These are phyloP conservation scores for Desmodesmus armatus DNA, from an alignment of 139 green algal genomes.

Conservation along the genomic window DNA sequence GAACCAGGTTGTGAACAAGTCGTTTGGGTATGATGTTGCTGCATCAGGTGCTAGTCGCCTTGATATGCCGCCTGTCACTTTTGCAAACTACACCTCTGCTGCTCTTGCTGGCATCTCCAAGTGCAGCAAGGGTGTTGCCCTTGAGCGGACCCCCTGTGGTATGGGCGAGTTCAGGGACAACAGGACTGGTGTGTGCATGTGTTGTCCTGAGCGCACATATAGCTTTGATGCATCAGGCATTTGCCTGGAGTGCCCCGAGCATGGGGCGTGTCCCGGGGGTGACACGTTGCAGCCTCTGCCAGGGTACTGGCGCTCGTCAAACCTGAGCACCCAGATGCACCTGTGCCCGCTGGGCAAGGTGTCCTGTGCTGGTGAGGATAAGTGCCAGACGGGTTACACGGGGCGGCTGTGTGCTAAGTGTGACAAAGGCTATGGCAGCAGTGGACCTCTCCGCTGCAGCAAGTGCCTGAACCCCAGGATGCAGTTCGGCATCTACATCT, in stretches of 20 bases:
- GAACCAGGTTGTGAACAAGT: too few species aligned
- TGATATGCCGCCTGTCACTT: too few species aligned
- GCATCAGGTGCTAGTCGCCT: too few species aligned
- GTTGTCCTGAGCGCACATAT: too few species aligned
- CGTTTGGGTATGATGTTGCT: too few species aligned
- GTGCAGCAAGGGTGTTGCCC: too few species aligned
- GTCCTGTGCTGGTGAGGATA: neutral
- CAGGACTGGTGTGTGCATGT: too few species aligned
- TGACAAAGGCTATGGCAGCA: neutral
- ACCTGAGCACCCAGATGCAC: neutral
- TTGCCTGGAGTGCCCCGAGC: neutral
- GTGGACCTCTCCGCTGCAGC: neutral
- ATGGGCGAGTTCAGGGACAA: too few species aligned
- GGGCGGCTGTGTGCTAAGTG: neutral
- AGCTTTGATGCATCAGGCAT: too few species aligned
- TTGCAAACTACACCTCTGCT: too few species aligned
- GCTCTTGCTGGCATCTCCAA: too few species aligned
- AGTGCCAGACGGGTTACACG: neutral
- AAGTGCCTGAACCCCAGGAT: neutral
- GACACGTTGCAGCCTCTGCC: neutral
- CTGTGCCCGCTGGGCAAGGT: neutral
- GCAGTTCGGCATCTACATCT: neutral
- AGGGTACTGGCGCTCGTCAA: slow-evolving; percentile 1
- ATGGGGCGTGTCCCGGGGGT: neutral
- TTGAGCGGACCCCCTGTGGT: too few species aligned